Evolutionary conservation across 306 rosid species (phyloP), one percentile per base, ranked within the genome.

Genomic region (Canavalia ensiformis): DNA sequence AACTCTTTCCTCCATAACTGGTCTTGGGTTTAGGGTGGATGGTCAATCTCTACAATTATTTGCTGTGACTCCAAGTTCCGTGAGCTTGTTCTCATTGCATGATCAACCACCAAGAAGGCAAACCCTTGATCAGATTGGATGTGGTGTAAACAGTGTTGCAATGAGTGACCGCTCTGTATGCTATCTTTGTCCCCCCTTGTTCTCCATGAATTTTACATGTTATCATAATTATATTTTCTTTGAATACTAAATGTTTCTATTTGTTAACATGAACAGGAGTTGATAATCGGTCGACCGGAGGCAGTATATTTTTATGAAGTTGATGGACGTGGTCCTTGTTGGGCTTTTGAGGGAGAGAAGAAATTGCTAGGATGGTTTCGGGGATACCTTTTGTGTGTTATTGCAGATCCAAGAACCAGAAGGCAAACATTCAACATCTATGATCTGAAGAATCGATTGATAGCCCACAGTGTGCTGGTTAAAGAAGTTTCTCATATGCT

Each of bases 301-400:
- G 99, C 99, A 5, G 97, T 93, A 6, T 95, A 91, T 81, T 93
- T 95, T 85, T 95, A 95, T 79, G 99, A 95, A 87, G 92, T 95
- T 85, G 99, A 95, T 85, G 99, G 99, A 6, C 99, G 97, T 68
- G 99, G 99, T 82, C 99, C 99, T 35, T 95, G 99, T 84, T 95
- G 98, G 99, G 99, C 99, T 51, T 95, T 95, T 80, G 99, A 95
- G 87, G 99, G 99, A 75, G 96, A 95, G 85, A 95, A 95, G 87
- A 95, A 90, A 83, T 86, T 93, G 81, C 68, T 95, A 39, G 97
- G 99, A 77, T 95, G 98, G 98, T 95, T 95, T 76, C 98, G 99
- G 35, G 99, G 99, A 60, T 95, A 93, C 83, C 99, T 95, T 63
- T 74, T 95, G 67, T 95, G 97, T 83, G 95, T 93, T n/a, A 89